Conservation (phyloP, 768 basidiomycete genomes). For the Postia placenta region DNA sequence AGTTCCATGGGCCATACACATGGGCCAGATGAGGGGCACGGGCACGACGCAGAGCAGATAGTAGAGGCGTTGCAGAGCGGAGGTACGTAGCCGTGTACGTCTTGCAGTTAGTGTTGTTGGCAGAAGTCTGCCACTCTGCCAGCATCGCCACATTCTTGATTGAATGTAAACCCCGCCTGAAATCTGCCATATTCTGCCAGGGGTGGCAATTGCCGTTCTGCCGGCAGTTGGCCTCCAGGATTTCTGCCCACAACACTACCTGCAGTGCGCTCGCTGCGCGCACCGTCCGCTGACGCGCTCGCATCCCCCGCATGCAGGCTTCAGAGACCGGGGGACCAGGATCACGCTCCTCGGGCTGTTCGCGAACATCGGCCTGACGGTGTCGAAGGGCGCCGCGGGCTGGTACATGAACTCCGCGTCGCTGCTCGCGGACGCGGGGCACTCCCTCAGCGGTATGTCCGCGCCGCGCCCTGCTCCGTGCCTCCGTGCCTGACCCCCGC, state of each 20-base stretch:
- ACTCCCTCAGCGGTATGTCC: conserved; percentile 75
- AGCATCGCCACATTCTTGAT: too few relatives aligned
- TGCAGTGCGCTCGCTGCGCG: too few relatives aligned
- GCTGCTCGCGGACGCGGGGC: conserved; percentile 89
- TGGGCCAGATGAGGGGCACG: conserved; percentile 55
- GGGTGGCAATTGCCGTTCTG: too few relatives aligned
- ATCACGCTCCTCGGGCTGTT: conserved; percentile 84
- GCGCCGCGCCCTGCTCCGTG: too few relatives aligned
- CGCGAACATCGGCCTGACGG: conserved; percentile 77
- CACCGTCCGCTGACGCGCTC: not conserved
- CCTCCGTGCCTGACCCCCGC: not conserved
- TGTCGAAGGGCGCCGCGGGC: conserved; percentile 81
- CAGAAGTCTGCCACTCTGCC: too few relatives aligned
- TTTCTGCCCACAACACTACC: too few relatives aligned
- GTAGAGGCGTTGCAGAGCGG: conserved; percentile 61
- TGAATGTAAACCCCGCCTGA: too few relatives aligned
- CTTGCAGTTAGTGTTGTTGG: not conserved
- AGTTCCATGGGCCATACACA: conserved; percentile 47
- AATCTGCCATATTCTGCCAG: too few relatives aligned
- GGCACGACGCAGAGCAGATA: conserved; percentile 60
- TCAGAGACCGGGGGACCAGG: conserved; percentile 72
- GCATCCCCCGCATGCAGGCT: conserved; percentile 4
- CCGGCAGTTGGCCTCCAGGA: too few relatives aligned
- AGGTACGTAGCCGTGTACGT: conserved; percentile 37
- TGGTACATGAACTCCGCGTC: conserved; percentile 88